phyloP scores from a whole-genome alignment of 352 stramenopile species.

The Pythium aphanidermatum region DNA sequence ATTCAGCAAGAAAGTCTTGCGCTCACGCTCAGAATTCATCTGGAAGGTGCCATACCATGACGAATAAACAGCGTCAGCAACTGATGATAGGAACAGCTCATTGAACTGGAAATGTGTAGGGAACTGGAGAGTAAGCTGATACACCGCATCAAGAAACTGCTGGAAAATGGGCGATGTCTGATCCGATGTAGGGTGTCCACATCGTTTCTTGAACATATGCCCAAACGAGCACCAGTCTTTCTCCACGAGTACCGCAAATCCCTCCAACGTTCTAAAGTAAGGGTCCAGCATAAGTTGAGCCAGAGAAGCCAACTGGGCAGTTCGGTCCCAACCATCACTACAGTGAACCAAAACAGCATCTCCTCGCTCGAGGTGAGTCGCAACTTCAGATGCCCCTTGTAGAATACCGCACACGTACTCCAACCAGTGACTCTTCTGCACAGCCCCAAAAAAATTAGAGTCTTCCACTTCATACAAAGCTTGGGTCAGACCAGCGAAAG shows the following conservation, averaged over 20 bases:
- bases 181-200: constrained; percentile 75
- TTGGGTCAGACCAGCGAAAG: constrained; percentile 58
- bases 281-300: constrained; percentile 84
- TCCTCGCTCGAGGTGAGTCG: constrained; percentile 64
- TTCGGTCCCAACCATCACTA: constrained; percentile 84
- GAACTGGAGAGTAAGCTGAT: constrained; percentile 95
- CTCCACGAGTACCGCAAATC: constrained; percentile 76
- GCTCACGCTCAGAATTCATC: constrained; percentile 82
- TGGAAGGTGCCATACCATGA: constrained; percentile 94
- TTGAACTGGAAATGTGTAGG: constrained; percentile 99
- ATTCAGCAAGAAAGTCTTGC: constrained; percentile 50
- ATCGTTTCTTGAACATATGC: constrained; percentile 84
- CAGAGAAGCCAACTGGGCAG: constrained; percentile 63
- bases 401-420: constrained; percentile 80
- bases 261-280: constrained; percentile 71
- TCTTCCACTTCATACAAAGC: constrained; percentile 82
- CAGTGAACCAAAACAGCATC: constrained; percentile 79
- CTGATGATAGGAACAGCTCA: constrained; percentile 85
- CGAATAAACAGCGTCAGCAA: constrained; percentile 96
- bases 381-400: constrained; percentile 65
- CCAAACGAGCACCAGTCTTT: constrained; percentile 88
- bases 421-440: constrained; percentile 81
- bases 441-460: constrained; percentile 79
- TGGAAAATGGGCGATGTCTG: constrained; percentile 98
- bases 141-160: constrained; percentile 98